Percentiles rank a stretch among this genome's conserved stretches.
Conservation (phyloP, 208 protist species). For the Angomonas deanei region DNA sequence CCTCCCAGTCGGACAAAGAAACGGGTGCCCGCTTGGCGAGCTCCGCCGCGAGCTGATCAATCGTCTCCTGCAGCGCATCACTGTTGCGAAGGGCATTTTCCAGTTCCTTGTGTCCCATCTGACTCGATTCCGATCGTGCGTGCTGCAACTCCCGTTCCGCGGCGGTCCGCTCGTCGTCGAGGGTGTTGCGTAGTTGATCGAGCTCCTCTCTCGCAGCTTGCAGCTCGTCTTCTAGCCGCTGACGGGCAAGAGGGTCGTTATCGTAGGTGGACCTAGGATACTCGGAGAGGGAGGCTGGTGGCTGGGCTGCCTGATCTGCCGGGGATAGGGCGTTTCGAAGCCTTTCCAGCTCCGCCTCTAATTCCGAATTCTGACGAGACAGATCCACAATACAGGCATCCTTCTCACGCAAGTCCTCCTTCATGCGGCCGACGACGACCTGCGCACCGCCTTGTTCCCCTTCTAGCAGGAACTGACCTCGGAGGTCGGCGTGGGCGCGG, state of each 20-base stretch:
- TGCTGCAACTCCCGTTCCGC: not conserved
- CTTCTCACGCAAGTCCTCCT: not conserved
- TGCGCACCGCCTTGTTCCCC: not conserved
- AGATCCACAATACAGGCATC: not conserved
- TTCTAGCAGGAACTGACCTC: not conserved
- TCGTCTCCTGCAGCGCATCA: conserved; percentile 11
- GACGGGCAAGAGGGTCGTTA: not conserved
- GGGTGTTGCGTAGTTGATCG: not conserved
- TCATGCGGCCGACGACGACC: not conserved
- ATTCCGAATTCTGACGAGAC: not conserved
- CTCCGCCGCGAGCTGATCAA: conserved; percentile 10
- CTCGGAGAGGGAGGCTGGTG: no score
- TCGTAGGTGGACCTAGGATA: no score
- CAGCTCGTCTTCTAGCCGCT: not conserved
- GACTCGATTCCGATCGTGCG: not conserved
- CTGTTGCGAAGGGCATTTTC: conserved; percentile 2
- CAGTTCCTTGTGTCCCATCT: conserved; percentile 1
- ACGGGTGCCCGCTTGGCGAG: conserved; percentile 14
- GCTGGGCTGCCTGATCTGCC: no score
- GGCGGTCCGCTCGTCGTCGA: no score
- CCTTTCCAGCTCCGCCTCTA: not conserved
- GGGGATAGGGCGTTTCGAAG: not conserved
- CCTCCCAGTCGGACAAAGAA: not conserved
- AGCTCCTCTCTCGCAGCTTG: not conserved
- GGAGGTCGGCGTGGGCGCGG: not conserved